A percentile compares a stretch with the other conserved stretches of the same genome.
These are phyloP conservation scores for Erodium texanum DNA, from an alignment of 441 rosid species.

Conservation along the genomic window DNA sequence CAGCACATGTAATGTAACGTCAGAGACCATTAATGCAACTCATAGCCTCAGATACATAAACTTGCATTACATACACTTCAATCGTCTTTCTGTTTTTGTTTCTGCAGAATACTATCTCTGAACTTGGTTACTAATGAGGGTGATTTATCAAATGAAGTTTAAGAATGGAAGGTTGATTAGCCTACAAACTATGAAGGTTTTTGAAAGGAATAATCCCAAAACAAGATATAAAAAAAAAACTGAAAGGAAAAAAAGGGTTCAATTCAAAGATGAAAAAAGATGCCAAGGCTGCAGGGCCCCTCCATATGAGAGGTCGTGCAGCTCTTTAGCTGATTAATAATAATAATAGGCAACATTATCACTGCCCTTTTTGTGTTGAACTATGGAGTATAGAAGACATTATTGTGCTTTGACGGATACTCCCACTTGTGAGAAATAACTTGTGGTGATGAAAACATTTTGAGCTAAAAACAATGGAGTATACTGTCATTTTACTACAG, in stretches of 20 bases:
- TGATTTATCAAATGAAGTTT: background rate
- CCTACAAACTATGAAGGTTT: background rate
- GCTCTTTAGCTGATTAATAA: background rate
- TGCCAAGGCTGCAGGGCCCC: slow-evolving; percentile 7
- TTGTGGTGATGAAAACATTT: background rate
- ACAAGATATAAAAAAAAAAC: slow-evolving; percentile 1
- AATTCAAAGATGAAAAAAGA: background rate
- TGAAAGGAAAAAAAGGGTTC: slow-evolving; percentile 5
- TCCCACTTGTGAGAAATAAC: background rate
- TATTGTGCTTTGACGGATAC: slow-evolving; percentile 19
- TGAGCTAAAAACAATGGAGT: background rate
- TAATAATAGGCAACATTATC: slow-evolving; percentile 17
- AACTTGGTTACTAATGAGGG: background rate
- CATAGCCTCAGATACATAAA: slow-evolving; percentile 1
- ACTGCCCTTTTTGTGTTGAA: slow-evolving; percentile 7
- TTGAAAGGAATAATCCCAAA: background rate
- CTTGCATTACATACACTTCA: too few species aligned
- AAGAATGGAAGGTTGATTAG: background rate
- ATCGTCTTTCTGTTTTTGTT: background rate
- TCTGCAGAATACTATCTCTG: background rate
- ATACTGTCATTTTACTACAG: background rate
- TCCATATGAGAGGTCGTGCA: slow-evolving; percentile 16
- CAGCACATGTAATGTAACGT: slow-evolving; percentile 9
- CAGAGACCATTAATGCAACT: slow-evolving; percentile 2
- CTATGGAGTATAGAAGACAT: slow-evolving; percentile 15